Percentiles rank a stretch among this genome's conserved stretches.
phyloP scores from a whole-genome alignment of 306 rosid genomes.

The Citrullus amarus region DNA sequence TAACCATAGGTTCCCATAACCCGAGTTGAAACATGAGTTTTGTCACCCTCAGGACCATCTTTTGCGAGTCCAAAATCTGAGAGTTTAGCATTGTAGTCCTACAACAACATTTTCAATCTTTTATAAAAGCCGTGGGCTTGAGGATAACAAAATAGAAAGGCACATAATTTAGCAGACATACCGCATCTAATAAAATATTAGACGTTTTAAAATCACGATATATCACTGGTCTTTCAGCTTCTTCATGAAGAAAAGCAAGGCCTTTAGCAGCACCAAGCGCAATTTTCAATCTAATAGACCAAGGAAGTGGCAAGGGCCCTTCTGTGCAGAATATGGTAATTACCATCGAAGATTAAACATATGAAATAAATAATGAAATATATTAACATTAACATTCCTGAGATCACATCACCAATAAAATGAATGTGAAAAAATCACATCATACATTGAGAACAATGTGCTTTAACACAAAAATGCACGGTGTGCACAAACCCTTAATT shows the following conservation, averaged over 20 bases:
- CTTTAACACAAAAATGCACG: not conserved
- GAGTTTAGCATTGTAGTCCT: slow-evolving; percentile 94
- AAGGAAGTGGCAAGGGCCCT: slow-evolving; percentile 98
- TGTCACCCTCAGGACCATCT: slow-evolving; percentile 92
- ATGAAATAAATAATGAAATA: not conserved
- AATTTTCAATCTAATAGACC: slow-evolving; percentile 94
- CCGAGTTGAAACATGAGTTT: slow-evolving; percentile 91
- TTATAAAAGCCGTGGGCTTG: slow-evolving; percentile 9
- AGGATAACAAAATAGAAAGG: slow-evolving; percentile 1
- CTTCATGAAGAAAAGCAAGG: slow-evolving; percentile 92
- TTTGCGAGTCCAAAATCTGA: slow-evolving; percentile 98
- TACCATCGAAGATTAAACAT: slow-evolving; percentile 23
- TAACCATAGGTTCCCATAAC: slow-evolving; percentile 98
- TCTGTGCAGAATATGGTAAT: slow-evolving; percentile 35
- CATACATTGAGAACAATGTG: not conserved
- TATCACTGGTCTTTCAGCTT: slow-evolving; percentile 67
- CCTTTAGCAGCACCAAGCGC: slow-evolving; percentile 97
- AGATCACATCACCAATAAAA: not conserved
- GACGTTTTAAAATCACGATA: slow-evolving; percentile 98
- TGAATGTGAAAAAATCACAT: not conserved
- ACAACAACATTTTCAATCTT: slow-evolving; percentile 9
- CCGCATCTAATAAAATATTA: slow-evolving; percentile 86
- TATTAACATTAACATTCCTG: not conserved
- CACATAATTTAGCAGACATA: slow-evolving; percentile 22
- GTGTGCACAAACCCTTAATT: not conserved